These are phyloP conservation scores for Malassezia cuniculi DNA, from an alignment of 1,284 basidiomycete species.

Conservation along the genomic window DNA sequence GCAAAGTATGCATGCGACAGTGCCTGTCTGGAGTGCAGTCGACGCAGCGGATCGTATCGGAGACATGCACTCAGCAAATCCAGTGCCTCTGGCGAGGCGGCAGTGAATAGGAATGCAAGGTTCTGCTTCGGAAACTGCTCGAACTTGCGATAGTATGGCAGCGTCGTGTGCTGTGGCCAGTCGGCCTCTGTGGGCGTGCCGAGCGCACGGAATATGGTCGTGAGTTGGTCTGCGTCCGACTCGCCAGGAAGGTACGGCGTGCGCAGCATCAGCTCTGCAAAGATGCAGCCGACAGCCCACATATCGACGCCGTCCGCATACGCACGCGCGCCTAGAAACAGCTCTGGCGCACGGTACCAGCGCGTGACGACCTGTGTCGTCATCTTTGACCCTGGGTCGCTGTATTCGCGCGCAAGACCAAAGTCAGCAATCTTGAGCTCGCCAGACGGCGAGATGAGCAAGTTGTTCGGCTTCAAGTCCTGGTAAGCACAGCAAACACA, in stretches of 20 bases:
- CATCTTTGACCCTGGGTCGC: conserved; percentile 86
- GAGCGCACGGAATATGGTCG: conserved; percentile 81
- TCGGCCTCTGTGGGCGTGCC: conserved; percentile 91
- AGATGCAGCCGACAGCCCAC: conserved; percentile 91
- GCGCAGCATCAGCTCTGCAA: conserved; percentile 88
- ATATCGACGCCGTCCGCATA: conserved; percentile 80
- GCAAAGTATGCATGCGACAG: conserved; percentile 38
- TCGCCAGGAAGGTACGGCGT: conserved; percentile 85
- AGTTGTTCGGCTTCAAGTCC: conserved; percentile 96
- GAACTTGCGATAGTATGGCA: conserved; percentile 28
- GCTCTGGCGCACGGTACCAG: conserved; percentile 96
- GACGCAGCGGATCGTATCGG: conserved; percentile 69
- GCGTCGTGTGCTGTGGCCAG: conserved; percentile 74
- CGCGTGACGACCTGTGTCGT: conserved; percentile 89
- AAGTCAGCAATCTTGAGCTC: conserved; percentile 97
- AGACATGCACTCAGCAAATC: conserved; percentile 70
- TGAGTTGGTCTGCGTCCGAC: conserved; percentile 88
- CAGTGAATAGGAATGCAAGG: conserved; percentile 73
- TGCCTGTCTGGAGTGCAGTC: conserved; percentile 55
- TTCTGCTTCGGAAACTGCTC: conserved; percentile 60
- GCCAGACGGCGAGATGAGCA: conserved; percentile 79
- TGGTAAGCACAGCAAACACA: conserved; percentile 29
- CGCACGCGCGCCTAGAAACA: conserved; percentile 72
- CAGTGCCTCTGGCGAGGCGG: conserved; percentile 72
- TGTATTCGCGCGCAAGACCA: conserved; percentile 89